phyloP scores from a whole-genome alignment of 2,329 filamentous ascomycete species.

The Biscogniauxia mediterranea region DNA sequence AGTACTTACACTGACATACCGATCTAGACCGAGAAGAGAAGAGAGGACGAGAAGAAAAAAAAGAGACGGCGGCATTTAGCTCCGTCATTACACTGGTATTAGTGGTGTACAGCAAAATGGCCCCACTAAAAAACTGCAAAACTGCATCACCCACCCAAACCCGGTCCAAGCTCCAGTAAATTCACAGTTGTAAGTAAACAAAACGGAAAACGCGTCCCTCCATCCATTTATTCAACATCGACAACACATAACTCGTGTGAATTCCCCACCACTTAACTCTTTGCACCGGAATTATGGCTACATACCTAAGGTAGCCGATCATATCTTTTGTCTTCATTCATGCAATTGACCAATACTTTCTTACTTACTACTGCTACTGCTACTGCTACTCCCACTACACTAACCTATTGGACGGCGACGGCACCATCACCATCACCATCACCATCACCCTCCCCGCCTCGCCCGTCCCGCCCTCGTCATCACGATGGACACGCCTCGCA shows the following conservation, averaged over 20 bases:
- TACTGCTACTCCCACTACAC: not conserved
- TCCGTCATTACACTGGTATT: too few relatives aligned
- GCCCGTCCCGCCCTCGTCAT: conserved; percentile 9
- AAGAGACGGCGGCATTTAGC: too few relatives aligned
- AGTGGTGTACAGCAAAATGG: not conserved
- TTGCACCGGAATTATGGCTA: not conserved
- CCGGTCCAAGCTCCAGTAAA: conserved; percentile 11
- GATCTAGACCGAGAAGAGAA: too few relatives aligned
- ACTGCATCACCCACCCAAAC: not conserved
- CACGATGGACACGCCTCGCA: conserved; percentile 83
- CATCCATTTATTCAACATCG: not conserved
- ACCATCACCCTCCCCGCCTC: conserved; percentile 8
- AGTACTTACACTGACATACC: too few relatives aligned
- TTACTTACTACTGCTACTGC: conserved; percentile 10
- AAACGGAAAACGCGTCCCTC: conserved; percentile 23
- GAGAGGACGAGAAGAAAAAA: not conserved
- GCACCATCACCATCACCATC: conserved; percentile 1
- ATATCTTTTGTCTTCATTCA: conserved; percentile 14
- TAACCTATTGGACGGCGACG: conserved; percentile 6
- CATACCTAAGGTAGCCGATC: not conserved
- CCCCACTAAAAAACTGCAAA: not conserved
- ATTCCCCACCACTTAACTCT: conserved; percentile 1
- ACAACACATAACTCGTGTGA: not conserved
- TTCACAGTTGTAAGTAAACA: conserved; percentile 42
- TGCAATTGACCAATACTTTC: not conserved